A percentile compares a stretch with the other conserved stretches of the same genome.
Evolutionary conservation across 163 green algal species (phyloP).

Genomic region (Chlorella variabilis): DNA sequence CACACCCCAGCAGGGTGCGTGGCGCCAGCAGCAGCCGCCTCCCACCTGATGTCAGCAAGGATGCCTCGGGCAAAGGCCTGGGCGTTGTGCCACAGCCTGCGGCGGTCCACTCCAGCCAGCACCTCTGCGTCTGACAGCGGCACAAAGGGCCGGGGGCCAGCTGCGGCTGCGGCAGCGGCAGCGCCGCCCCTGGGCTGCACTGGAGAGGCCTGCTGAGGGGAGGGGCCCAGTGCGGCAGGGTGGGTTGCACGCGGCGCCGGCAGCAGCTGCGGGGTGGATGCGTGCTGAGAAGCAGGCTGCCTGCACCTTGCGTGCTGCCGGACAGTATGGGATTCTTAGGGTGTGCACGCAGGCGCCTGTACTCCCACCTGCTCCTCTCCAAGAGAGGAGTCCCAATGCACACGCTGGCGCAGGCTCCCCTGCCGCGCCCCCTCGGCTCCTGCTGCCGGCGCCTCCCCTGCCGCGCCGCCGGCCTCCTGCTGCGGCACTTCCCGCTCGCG

Average conservation of each 20-base stretch:
- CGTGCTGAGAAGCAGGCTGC: no score
- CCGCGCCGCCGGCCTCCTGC: not conserved
- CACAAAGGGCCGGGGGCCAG: not conserved
- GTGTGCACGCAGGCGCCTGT: no score
- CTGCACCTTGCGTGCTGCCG: no score
- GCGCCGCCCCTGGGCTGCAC: not conserved
- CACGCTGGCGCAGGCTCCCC: not conserved
- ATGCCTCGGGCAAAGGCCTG: constrained; percentile 23
- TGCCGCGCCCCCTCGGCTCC: not conserved
- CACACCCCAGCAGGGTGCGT: no score
- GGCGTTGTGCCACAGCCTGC: constrained; percentile 28
- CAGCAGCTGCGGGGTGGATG: no score
- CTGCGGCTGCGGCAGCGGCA: not conserved
- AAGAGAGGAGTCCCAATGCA: not conserved
- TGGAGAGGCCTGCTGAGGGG: not conserved
- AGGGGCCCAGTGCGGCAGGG: not conserved
- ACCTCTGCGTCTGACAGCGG: constrained; percentile 24
- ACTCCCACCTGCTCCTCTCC: not conserved
- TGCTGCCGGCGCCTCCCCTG: not conserved
- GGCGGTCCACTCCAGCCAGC: constrained; percentile 27
- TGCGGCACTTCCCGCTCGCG: constrained; percentile 1
- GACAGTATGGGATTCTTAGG: no score
- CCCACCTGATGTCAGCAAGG: constrained; percentile 7
- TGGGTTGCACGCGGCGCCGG: no score
- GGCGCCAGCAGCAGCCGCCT: no score